Evolutionary conservation across 257 asterid species (phyloP).

Genomic region (Solanum gandarillasii): DNA sequence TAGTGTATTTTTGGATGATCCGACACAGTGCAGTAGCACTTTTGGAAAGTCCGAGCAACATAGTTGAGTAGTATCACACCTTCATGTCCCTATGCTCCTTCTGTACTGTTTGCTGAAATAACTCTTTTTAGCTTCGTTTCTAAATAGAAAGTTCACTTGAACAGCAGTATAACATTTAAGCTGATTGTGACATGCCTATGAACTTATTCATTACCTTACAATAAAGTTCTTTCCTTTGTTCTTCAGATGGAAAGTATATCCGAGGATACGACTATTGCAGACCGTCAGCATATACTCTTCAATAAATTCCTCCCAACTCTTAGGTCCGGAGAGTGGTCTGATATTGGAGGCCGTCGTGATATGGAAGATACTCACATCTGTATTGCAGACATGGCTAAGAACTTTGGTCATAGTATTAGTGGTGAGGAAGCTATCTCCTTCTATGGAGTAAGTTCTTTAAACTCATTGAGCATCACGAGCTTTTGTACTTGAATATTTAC

Average conservation of each 20-base stretch:
- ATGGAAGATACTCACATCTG: slow-evolving; percentile 95
- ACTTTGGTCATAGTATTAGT: slow-evolving; percentile 31
- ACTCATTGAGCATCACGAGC: slow-evolving; percentile 1
- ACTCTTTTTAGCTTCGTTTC: neutral
- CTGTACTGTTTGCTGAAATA: neutral
- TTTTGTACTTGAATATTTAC: neutral
- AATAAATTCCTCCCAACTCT: slow-evolving; percentile 55
- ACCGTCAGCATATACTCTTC: slow-evolving; percentile 13
- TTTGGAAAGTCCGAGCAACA: neutral
- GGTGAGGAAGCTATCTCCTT: slow-evolving; percentile 69
- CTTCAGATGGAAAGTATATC: slow-evolving; percentile 71
- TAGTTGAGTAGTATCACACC: neutral
- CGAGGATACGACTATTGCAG: slow-evolving; percentile 44
- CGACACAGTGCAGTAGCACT: neutral
- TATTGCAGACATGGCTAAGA: slow-evolving; percentile 59
- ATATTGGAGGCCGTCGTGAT: slow-evolving; percentile 56
- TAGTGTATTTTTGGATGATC: neutral
- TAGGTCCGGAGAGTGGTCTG: slow-evolving; percentile 80
- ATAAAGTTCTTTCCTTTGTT: neutral
- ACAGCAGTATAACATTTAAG: neutral
- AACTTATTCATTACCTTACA: neutral
- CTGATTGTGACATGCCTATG: neutral
- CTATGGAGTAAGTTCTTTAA: slow-evolving; percentile 77
- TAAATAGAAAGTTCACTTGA: neutral
- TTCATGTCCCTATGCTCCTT: neutral